Percentiles rank a stretch among this genome's conserved stretches.
These are phyloP conservation scores for Acanthamoeba rhysodes DNA, from an alignment of 208 protist genomes.

Conservation along the genomic window DNA sequence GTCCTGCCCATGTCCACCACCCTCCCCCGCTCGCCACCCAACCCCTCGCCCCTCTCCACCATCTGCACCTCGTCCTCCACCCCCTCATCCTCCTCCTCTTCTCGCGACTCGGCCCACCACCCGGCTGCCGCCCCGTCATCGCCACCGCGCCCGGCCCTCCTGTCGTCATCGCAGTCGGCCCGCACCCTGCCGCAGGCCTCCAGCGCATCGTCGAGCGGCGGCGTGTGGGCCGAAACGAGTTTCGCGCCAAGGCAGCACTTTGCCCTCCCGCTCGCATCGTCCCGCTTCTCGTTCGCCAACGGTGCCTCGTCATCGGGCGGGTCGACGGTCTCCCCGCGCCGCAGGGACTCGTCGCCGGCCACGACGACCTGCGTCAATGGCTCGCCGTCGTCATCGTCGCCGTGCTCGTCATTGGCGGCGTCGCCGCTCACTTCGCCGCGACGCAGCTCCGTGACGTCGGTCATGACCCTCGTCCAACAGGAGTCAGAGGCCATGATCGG, in stretches of 20 bases:
- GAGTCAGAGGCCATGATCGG: neutral
- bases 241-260: neutral
- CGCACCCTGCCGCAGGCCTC: conserved; percentile 7
- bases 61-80: neutral
- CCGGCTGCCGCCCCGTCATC: neutral
- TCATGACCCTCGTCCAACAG: neutral
- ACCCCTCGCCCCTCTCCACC: neutral
- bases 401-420: neutral
- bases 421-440: neutral
- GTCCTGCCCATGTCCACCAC: conserved; percentile 15
- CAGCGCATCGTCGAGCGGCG: neutral
- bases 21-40: neutral
- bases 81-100: neutral
- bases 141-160: conserved; percentile 9
- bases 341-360: neutral
- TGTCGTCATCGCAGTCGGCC: conserved; percentile 7
- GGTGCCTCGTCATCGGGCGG: neutral
- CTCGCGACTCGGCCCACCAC: neutral
- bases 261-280: neutral
- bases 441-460: neutral
- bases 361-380: neutral
- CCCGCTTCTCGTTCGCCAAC: neutral
- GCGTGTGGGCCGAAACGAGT: neutral
- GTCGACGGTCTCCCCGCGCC: neutral
- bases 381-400: neutral